These are phyloP conservation scores for Claviceps maximensis DNA, from an alignment of 2,329 filamentous ascomycete genomes.

Conservation along the genomic window DNA sequence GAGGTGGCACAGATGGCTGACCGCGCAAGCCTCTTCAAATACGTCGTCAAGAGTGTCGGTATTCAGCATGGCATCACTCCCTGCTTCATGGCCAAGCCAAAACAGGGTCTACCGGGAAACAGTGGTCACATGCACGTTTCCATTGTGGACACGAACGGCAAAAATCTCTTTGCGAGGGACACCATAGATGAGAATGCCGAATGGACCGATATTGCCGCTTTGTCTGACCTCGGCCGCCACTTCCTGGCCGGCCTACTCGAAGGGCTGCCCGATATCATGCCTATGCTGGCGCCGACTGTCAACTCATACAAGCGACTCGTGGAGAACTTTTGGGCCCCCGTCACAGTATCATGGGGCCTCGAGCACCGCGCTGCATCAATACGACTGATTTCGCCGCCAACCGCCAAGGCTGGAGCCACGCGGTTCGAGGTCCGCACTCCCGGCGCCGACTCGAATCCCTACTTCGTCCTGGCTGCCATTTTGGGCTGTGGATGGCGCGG, in stretches of 20 bases:
- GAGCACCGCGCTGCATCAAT: constrained; percentile 91
- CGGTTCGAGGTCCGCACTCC: constrained; percentile 87
- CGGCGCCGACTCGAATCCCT: constrained; percentile 86
- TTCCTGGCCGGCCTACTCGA: constrained; percentile 86
- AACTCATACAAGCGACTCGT: constrained; percentile 98
- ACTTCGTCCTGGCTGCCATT: constrained; percentile 75
- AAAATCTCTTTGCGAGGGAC: constrained; percentile 72
- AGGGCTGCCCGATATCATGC: constrained; percentile 91
- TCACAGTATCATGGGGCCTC: constrained; percentile 92
- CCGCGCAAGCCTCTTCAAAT: constrained; percentile 85
- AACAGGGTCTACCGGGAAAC: constrained; percentile 82
- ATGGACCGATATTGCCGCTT: constrained; percentile 61
- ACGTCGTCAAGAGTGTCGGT: constrained; percentile 79
- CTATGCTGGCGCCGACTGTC: constrained; percentile 80
- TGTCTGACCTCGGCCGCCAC: constrained; percentile 81
- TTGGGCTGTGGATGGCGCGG: constrained; percentile 82
- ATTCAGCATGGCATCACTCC: constrained; percentile 84
- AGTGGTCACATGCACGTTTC: constrained; percentile 94
- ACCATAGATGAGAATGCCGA: constrained; percentile 55
- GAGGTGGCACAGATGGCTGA: constrained; percentile 86
- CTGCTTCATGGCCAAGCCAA: constrained; percentile 97
- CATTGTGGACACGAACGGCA: constrained; percentile 63
- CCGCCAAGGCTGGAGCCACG: constrained; percentile 70
- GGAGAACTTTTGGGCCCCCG: constrained; percentile 98
- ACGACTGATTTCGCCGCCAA: constrained; percentile 78